These are phyloP conservation scores for Apiotrichum mycotoxinovorans DNA, from an alignment of 1,284 basidiomycete species.

Conservation along the genomic window DNA sequence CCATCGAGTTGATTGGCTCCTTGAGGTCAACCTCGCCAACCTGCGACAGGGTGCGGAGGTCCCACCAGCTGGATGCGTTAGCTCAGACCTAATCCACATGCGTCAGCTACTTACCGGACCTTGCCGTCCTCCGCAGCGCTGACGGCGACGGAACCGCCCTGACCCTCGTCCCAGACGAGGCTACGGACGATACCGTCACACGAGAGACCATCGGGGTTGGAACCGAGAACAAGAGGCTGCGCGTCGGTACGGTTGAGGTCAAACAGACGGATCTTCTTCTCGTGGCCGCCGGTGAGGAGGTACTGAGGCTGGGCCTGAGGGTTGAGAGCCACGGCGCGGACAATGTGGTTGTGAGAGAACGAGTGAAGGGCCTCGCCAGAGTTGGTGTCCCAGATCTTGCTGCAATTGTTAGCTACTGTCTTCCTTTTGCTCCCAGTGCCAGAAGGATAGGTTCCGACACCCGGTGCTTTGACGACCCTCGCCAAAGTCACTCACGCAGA, in stretches of 20 bases:
- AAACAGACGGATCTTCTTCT: constrained; percentile 95
- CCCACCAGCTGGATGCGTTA: constrained; percentile 82
- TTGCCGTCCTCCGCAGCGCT: constrained; percentile 87
- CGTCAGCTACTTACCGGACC: constrained; percentile 64
- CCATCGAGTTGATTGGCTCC: constrained; percentile 87
- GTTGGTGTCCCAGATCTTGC: constrained; percentile 97
- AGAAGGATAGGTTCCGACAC: not conserved
- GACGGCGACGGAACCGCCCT: constrained; percentile 69
- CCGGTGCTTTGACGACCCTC: not conserved
- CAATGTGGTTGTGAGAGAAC: constrained; percentile 96
- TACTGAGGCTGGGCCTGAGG: constrained; percentile 48
- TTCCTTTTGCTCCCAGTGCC: not conserved
- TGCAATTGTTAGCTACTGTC: constrained; percentile 37
- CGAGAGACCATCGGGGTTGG: constrained; percentile 55
- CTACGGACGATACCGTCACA: constrained; percentile 90
- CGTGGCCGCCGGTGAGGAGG: constrained; percentile 73
- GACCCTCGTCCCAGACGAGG: constrained; percentile 77
- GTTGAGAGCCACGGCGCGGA: constrained; percentile 81
- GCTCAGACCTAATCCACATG: not conserved
- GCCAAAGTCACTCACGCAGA: constrained; percentile 66
- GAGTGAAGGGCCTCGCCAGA: constrained; percentile 81
- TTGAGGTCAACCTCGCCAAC: constrained; percentile 70
- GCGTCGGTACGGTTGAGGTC: constrained; percentile 78
- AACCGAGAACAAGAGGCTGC: constrained; percentile 72
- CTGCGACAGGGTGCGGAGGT: constrained; percentile 71